Base-by-base conservation (phyloP, 306 rosid genomes). In the Cercis canadensis region DNA sequence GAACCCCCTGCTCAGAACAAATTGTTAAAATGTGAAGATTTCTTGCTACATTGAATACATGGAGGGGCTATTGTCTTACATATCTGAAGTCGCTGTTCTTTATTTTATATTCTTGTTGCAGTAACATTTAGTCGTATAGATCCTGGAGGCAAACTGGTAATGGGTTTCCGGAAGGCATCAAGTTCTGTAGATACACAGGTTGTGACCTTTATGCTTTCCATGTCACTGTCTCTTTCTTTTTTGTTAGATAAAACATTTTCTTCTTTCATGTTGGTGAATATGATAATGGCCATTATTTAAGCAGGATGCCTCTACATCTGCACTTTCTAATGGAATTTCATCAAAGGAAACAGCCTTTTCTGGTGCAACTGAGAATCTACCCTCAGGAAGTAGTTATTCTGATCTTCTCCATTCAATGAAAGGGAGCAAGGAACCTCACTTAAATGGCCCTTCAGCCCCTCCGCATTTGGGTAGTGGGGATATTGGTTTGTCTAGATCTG, bases 121-220 rank as follows among this genome's bases (percentile, higher is more conserved):
- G 99, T 94, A 63, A 94, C 96, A 31, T 94, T 94, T 77, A 94
- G 97, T 75, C 92, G 96, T 81, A 91, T 86, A 81, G 97, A 91
- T 72, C 99, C 99, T 11, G 99, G 95, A 61, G 88, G 87, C 29
- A 88, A 86, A 82, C 94, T 94, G 83, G 89, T 94, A 65, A 86
- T 94, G 81, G 99, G 99, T 19, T 91, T 86, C 75, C 88, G 99
- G 67, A 94, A 76, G 88, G 90, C 97, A 21, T 70, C 92, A 16
- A 86, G 78, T 77, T 72, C 88, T 41, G 33, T n/a, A 15, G 90
- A 89, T 72, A 13, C 81, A 29, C 96, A 80, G 97, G 99, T 94
- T 66, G 46, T 67, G 62, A 63, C 45, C 67, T 72, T 69, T 57
- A 74, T 32, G 11, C 40, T 65, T 53, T 50, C 74, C 67, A 46